These are phyloP conservation scores for Pichia occidentalis DNA, from an alignment of 805 yeast genomes.

Conservation along the genomic window DNA sequence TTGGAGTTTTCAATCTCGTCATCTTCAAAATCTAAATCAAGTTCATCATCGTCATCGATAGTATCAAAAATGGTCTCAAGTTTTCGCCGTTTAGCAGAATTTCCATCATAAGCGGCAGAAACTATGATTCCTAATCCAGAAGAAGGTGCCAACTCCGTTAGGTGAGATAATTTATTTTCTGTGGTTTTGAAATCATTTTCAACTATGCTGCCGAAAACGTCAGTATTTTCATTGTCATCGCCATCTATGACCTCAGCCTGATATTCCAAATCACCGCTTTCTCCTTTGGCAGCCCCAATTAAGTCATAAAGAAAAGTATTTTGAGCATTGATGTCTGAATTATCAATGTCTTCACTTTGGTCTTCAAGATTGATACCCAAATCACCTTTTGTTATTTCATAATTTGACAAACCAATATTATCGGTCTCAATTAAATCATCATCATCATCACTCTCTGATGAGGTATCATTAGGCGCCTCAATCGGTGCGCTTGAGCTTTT, in stretches of 20 bases:
- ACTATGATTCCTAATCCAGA: not conserved
- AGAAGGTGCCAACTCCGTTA: too few relatives aligned
- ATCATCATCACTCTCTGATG: constrained; percentile 13
- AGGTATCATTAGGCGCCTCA: not conserved
- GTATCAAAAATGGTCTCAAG: constrained; percentile 23
- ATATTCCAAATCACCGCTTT: not conserved
- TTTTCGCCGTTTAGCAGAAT: constrained; percentile 14
- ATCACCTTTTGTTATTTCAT: not conserved
- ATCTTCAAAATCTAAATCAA: constrained; percentile 20
- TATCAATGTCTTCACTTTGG: not conserved
- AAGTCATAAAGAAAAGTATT: not conserved
- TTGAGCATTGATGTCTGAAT: not conserved
- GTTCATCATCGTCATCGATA: constrained; percentile 8
- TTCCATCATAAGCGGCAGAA: not conserved
- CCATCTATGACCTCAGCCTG: constrained; percentile 11
- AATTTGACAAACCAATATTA: constrained; percentile 8
- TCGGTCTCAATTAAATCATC: constrained; percentile 13
- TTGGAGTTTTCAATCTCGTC: constrained; percentile 14
- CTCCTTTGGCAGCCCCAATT: not conserved
- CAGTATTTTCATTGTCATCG: constrained; percentile 20
- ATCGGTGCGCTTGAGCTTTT: too few relatives aligned
- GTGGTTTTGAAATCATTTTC: constrained; percentile 14
- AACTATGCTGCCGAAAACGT: constrained; percentile 10
- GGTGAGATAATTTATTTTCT: too few relatives aligned
- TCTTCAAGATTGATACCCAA: not conserved